Evolutionary conservation across 1,284 basidiomycete genomes (phyloP).

Genomic region (Ganoderma multipileum): DNA sequence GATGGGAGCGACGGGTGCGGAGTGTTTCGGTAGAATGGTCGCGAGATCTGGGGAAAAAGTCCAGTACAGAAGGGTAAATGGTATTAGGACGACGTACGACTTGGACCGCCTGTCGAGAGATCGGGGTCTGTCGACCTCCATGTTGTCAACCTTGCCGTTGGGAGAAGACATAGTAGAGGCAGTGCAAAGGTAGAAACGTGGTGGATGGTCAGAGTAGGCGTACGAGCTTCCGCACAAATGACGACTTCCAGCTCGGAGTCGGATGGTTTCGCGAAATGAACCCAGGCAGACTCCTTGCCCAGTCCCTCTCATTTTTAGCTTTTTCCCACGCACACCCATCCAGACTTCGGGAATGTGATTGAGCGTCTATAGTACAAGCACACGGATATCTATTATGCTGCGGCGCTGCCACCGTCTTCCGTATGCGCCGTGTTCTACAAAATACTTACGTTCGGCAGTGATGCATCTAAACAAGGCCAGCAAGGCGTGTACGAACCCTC

Average conservation of each 20-base stretch:
- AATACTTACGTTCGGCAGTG: not conserved
- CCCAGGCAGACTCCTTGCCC: slow-evolving; percentile 21
- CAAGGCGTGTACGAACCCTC: slow-evolving; percentile 58
- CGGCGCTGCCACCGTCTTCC: too few species aligned
- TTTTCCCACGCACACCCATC: not conserved
- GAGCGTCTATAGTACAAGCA: slow-evolving; percentile 15
- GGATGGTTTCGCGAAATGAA: slow-evolving; percentile 13
- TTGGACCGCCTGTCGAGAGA: slow-evolving; percentile 62
- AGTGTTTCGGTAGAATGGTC: slow-evolving; percentile 78
- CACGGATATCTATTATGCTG: slow-evolving; percentile 6
- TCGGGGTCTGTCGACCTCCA: slow-evolving; percentile 62
- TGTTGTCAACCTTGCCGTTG: slow-evolving; percentile 65
- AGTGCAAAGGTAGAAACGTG: not conserved
- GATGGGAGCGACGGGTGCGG: slow-evolving; percentile 72
- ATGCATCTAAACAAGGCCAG: slow-evolving; percentile 45
- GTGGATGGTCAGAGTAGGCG: not conserved
- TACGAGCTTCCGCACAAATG: not conserved
- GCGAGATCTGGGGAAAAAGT: slow-evolving; percentile 54
- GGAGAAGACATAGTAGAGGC: slow-evolving; percentile 45
- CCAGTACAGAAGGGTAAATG: slow-evolving; percentile 21
- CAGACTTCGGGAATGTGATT: not conserved
- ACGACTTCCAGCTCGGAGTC: slow-evolving; percentile 1
- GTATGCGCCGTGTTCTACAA: slow-evolving; percentile 6
- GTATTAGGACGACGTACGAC: slow-evolving; percentile 55
- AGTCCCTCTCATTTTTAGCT: slow-evolving; percentile 1